Evolutionary conservation across 2,329 filamentous ascomycete species (phyloP).

Genomic region (Ascochyta viciae-villosae): DNA sequence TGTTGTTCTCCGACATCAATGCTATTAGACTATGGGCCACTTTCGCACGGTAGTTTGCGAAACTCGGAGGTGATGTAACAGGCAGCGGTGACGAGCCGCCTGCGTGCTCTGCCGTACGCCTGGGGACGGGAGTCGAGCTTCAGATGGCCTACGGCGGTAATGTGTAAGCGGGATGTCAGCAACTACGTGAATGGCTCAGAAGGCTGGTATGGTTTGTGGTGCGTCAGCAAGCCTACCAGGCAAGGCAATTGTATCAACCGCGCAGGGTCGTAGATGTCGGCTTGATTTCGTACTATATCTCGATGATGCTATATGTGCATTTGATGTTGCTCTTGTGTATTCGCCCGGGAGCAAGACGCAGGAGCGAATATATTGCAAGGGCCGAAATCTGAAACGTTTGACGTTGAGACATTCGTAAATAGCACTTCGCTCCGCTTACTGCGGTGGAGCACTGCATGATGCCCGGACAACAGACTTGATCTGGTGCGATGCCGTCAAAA

Average conservation of each 20-base stretch:
- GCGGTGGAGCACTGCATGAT: constrained; percentile 1
- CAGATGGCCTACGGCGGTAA: neutral
- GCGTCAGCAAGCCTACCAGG: neutral
- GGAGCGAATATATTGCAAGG: neutral
- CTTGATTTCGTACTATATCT: neutral
- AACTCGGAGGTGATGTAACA: neutral
- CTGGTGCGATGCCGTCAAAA: neutral
- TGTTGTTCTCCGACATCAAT: neutral
- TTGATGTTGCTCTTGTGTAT: neutral
- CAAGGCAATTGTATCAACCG: neutral
- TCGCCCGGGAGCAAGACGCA: neutral
- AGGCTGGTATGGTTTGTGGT: neutral
- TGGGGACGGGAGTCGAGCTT: neutral
- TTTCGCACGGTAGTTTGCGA: neutral
- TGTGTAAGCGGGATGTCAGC: neutral
- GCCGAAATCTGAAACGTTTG: constrained; percentile 2
- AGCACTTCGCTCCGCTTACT: neutral
- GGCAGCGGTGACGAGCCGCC: neutral
- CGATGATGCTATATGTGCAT: neutral
- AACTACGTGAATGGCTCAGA: too few relatives aligned
- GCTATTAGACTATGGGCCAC: neutral
- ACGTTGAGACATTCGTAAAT: constrained; percentile 3
- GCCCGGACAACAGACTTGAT: neutral
- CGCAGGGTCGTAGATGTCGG: neutral
- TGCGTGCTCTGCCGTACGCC: neutral